These are phyloP conservation scores for Orbilia quercus DNA, from an alignment of 2,329 filamentous ascomycete species.

Conservation along the genomic window DNA sequence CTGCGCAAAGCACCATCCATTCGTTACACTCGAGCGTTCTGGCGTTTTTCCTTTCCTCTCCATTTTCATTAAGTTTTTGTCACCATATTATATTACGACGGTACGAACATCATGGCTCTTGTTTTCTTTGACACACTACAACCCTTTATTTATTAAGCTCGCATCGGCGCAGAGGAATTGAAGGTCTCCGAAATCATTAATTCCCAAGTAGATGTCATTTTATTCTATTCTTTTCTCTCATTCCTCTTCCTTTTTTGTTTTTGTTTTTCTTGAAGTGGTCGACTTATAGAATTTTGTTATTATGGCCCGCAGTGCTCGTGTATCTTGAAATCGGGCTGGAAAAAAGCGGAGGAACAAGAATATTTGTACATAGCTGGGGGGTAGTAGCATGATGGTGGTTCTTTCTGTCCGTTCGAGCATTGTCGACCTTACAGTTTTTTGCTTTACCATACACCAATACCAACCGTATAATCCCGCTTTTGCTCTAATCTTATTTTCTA, in stretches of 20 bases:
- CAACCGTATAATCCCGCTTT: slow-evolving; percentile 33
- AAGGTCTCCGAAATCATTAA: not conserved
- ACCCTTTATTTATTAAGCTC: slow-evolving; percentile 13
- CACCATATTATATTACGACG: slow-evolving; percentile 51
- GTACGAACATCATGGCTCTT: slow-evolving; percentile 49
- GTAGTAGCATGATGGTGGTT: not conserved
- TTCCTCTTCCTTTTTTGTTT: slow-evolving; percentile 15
- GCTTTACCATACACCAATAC: slow-evolving; percentile 27
- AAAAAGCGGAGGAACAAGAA: slow-evolving; percentile 18
- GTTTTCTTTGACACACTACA: slow-evolving; percentile 4
- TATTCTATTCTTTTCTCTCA: slow-evolving; percentile 5
- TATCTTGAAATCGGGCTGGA: slow-evolving; percentile 31
- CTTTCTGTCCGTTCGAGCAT: slow-evolving; percentile 20
- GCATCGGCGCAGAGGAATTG: not conserved
- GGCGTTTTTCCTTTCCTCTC: slow-evolving; percentile 39
- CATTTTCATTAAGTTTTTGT: slow-evolving; percentile 26
- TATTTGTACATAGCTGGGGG: slow-evolving; percentile 38
- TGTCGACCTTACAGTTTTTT: slow-evolving; percentile 26
- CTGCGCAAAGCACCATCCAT: slow-evolving; percentile 51
- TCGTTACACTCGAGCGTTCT: slow-evolving; percentile 52
- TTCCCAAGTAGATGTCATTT: not conserved
- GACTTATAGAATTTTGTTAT: slow-evolving; percentile 30
- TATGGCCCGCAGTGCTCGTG: slow-evolving; percentile 27
- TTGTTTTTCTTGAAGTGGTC: slow-evolving; percentile 14
- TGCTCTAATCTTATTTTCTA: not conserved